phyloP scores from a whole-genome alignment of 257 asterid genomes.

The Penstemon barbatus region DNA sequence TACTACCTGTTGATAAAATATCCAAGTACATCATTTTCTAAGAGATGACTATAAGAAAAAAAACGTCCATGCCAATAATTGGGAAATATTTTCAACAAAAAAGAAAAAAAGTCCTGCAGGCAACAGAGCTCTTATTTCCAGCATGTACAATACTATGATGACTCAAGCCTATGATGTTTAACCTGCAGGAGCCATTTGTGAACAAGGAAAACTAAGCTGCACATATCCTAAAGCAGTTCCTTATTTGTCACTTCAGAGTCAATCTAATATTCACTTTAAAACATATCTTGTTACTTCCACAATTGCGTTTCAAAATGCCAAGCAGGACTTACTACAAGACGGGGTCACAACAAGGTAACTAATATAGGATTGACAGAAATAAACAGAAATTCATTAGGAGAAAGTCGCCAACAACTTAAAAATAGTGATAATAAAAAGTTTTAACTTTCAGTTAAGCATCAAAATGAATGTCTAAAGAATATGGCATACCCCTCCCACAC shows the following conservation, averaged over 20 bases:
- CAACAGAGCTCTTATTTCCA: not conserved
- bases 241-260: not conserved
- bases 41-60: not conserved
- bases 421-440: not conserved
- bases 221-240: not conserved
- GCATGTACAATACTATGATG: not conserved
- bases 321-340: not conserved
- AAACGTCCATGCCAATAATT: not conserved
- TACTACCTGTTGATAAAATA: slow-evolving; percentile 59
- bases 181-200: not conserved
- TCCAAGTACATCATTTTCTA: slow-evolving; percentile 1
- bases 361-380: not conserved
- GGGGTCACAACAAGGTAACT: not conserved
- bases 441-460: not conserved
- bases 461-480: slow-evolving; percentile 16
- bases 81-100: no score
- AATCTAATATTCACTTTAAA: not conserved
- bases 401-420: not conserved
- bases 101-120: not conserved
- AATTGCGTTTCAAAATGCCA: not conserved
- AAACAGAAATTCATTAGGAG: not conserved
- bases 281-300: not conserved
- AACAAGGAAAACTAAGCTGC: not conserved
- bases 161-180: not conserved
- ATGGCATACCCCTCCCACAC: slow-evolving; percentile 91